These are phyloP conservation scores for Galerina marginata DNA, from an alignment of 768 basidiomycete genomes.

Conservation along the genomic window DNA sequence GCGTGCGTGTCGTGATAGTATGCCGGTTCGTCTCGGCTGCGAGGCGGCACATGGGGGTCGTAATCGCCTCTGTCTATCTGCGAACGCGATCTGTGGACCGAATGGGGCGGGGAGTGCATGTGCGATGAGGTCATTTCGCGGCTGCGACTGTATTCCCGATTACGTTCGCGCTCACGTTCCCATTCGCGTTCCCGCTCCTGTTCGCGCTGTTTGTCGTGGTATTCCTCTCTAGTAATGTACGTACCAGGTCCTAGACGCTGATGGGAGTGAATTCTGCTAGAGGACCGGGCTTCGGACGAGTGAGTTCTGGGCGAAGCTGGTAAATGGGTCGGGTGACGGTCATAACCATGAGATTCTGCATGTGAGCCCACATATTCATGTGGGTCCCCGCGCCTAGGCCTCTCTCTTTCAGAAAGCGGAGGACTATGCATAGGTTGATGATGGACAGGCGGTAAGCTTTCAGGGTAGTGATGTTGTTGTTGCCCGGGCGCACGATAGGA, in stretches of 20 bases:
- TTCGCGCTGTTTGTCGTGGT: conserved; percentile 53
- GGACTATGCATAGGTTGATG: conserved; percentile 58
- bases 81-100: conserved; percentile 40
- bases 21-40: conserved; percentile 42
- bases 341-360: conserved; percentile 36
- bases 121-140: conserved; percentile 28
- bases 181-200: conserved; percentile 47
- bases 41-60: conserved; percentile 25
- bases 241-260: conserved; percentile 70
- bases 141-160: conserved; percentile 20
- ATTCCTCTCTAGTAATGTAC: conserved; percentile 59
- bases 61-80: conserved; percentile 31
- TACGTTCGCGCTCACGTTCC: conserved; percentile 48
- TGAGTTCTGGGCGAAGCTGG: conserved; percentile 40
- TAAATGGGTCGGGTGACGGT: conserved; percentile 35
- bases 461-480: conserved; percentile 54
- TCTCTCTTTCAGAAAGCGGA: conserved; percentile 49
- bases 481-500: conserved; percentile 44
- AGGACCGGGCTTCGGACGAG: conserved; percentile 33
- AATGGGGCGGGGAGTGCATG: conserved; percentile 47
- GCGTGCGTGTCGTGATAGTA: conserved; percentile 42
- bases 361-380: conserved; percentile 16
- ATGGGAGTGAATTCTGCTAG: conserved; percentile 61
- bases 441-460: conserved; percentile 47
- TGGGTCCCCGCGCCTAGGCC: conserved; percentile 53